Percentiles rank a stretch among this genome's conserved stretches.
phyloP scores from a whole-genome alignment of 306 rosid genomes.

The Pyrus bretschneideri region DNA sequence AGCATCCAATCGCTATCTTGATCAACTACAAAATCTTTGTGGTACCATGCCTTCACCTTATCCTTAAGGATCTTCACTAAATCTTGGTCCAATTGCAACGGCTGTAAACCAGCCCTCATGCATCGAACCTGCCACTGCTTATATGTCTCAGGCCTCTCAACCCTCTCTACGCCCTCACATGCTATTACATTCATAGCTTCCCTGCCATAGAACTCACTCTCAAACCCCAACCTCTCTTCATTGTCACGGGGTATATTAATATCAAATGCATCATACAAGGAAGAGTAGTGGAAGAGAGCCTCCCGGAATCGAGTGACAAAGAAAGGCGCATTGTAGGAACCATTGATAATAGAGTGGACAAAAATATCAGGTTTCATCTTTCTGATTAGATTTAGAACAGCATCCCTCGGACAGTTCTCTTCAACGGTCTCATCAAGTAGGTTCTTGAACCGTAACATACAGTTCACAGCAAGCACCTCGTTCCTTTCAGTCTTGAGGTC shows the following conservation, averaged over 20 bases:
- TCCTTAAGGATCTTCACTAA: constrained; percentile 16
- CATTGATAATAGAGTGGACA: constrained; percentile 39
- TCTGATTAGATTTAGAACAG: constrained; percentile 55
- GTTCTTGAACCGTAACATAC: constrained; percentile 40
- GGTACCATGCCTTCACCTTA: constrained; percentile 32
- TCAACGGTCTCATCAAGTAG: constrained; percentile 66
- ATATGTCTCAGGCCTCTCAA: constrained; percentile 64
- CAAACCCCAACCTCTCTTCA: constrained; percentile 45
- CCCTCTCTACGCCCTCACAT: constrained; percentile 58
- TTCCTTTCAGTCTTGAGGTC: constrained; percentile 39
- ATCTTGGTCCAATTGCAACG: constrained; percentile 31
- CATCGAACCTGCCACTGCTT: constrained; percentile 56
- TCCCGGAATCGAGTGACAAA: constrained; percentile 63
- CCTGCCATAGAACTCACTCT: constrained; percentile 44
- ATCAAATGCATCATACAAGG: constrained; percentile 51
- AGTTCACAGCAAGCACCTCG: constrained; percentile 52
- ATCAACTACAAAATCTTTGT: constrained; percentile 41
- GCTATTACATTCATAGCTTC: constrained; percentile 54
- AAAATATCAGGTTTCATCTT: constrained; percentile 60
- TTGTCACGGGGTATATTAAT: constrained; percentile 28
- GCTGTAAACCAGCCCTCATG: constrained; percentile 40
- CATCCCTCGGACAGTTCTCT: constrained; percentile 53
- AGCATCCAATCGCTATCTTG: constrained; percentile 50
- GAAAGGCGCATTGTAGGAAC: constrained; percentile 74
- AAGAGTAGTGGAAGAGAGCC: constrained; percentile 49